phyloP scores from a whole-genome alignment of 306 rosid genomes.

The Hippophae tibetana region DNA sequence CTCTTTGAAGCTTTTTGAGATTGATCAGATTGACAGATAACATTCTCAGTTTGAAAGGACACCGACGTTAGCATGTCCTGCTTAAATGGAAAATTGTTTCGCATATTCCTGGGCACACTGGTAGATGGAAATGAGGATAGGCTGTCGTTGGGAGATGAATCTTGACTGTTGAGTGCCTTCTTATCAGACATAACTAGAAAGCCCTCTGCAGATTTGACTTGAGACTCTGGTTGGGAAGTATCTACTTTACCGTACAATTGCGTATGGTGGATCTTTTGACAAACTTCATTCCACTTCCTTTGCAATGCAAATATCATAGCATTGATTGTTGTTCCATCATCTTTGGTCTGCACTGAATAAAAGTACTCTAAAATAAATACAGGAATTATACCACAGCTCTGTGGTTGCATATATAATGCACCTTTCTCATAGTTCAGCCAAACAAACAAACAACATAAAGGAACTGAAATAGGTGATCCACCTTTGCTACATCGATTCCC shows the following conservation, averaged over 20 bases:
- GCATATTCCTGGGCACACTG: conserved; percentile 25
- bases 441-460: conserved; percentile 21
- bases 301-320: conserved; percentile 40
- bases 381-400: too few species aligned
- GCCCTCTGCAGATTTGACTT: conserved; percentile 34
- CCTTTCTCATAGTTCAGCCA: neutral
- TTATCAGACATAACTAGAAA: conserved; percentile 27
- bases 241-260: conserved; percentile 36
- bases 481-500: conserved; percentile 59
- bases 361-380: conserved; percentile 27
- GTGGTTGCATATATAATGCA: too few species aligned
- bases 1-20: conserved; percentile 22
- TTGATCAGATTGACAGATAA: conserved; percentile 18
- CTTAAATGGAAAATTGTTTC: conserved; percentile 26
- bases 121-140: conserved; percentile 27
- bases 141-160: conserved; percentile 27
- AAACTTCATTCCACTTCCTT: conserved; percentile 67
- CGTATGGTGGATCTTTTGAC: conserved; percentile 45
- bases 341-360: conserved; percentile 70
- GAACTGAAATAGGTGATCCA: conserved; percentile 34
- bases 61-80: conserved; percentile 25
- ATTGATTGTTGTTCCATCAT: conserved; percentile 37
- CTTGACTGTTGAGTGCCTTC: conserved; percentile 37
- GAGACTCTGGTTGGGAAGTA: conserved; percentile 30
- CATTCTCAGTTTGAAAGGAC: conserved; percentile 25